Evolutionary conservation across 164 flowering plant genomes (phyloP).

Genomic region (Sextonia rubra): DNA sequence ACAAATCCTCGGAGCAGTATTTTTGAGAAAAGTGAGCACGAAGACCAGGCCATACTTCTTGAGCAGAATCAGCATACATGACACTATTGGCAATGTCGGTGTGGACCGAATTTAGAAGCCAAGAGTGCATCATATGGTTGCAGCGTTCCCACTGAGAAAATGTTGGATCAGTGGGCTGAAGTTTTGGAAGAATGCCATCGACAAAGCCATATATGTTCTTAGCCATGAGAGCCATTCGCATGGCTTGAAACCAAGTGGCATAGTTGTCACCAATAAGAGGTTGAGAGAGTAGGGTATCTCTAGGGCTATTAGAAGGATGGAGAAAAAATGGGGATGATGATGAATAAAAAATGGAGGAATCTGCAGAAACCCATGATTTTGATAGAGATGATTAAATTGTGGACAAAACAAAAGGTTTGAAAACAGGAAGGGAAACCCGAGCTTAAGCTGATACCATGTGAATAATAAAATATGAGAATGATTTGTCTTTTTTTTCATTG

Average conservation of each 20-base stretch:
- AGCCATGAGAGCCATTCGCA: neutral
- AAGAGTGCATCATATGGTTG: neutral
- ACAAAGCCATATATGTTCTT: neutral
- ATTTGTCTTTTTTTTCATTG: no score
- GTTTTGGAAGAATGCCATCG: neutral
- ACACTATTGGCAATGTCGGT: neutral
- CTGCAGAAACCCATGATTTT: neutral
- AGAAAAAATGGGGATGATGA: neutral
- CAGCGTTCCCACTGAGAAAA: neutral
- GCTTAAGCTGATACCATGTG: neutral
- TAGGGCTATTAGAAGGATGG: neutral
- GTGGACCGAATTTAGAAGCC: neutral
- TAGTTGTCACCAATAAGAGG: conserved; percentile 2
- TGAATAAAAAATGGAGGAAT: neutral
- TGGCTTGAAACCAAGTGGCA: neutral
- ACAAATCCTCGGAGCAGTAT: neutral
- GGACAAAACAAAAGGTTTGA: neutral
- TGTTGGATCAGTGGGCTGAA: neutral
- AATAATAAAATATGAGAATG: neutral
- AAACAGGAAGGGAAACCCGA: neutral
- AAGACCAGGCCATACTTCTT: neutral
- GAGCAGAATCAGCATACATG: neutral
- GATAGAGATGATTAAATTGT: neutral
- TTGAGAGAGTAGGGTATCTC: neutral
- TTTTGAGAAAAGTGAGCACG: neutral